Percentiles rank a stretch among this genome's conserved stretches.
Conservation (phyloP, 345 rosid genomes). For the Arabis hirsuta region DNA sequence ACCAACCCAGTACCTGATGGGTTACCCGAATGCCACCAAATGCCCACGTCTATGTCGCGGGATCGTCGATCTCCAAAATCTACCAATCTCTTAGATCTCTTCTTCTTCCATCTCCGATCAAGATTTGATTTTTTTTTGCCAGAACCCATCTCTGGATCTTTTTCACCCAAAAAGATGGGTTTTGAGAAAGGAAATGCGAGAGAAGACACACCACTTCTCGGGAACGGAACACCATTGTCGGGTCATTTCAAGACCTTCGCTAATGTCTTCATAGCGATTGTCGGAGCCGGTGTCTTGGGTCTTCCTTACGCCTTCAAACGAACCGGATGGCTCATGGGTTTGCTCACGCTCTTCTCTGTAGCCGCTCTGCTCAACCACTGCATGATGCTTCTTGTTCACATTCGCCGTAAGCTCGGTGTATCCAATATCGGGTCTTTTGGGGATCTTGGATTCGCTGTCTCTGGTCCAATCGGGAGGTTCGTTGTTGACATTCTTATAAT, state of each 20-base stretch:
- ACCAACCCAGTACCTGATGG: too few species aligned
- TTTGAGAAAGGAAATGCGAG: slow-evolving; percentile 41
- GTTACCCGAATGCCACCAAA: too few species aligned
- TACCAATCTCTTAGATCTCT: neutral
- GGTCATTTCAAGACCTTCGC: slow-evolving; percentile 78
- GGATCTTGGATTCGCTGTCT: slow-evolving; percentile 76
- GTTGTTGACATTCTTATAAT: slow-evolving; percentile 69
- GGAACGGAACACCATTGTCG: slow-evolving; percentile 49
- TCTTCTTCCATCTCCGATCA: too few species aligned
- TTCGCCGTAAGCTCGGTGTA: slow-evolving; percentile 70
- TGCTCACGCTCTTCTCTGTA: slow-evolving; percentile 61
- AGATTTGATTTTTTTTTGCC: too few species aligned
- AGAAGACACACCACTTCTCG: slow-evolving; percentile 74
- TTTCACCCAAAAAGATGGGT: slow-evolving; percentile 53
- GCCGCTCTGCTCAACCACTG: slow-evolving; percentile 62
- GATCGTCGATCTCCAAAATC: neutral
- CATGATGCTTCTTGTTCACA: slow-evolving; percentile 77
- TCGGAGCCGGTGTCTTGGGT: slow-evolving; percentile 87
- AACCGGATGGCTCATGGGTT: slow-evolving; percentile 80
- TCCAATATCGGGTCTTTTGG: slow-evolving; percentile 66
- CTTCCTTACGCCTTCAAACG: slow-evolving; percentile 84
- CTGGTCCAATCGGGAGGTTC: slow-evolving; percentile 65
- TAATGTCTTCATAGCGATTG: slow-evolving; percentile 84
- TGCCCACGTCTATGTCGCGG: too few species aligned
- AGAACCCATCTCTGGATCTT: slow-evolving; percentile 5